phyloP scores from a whole-genome alignment of 257 asterid genomes.

The Solanum rostratum region DNA sequence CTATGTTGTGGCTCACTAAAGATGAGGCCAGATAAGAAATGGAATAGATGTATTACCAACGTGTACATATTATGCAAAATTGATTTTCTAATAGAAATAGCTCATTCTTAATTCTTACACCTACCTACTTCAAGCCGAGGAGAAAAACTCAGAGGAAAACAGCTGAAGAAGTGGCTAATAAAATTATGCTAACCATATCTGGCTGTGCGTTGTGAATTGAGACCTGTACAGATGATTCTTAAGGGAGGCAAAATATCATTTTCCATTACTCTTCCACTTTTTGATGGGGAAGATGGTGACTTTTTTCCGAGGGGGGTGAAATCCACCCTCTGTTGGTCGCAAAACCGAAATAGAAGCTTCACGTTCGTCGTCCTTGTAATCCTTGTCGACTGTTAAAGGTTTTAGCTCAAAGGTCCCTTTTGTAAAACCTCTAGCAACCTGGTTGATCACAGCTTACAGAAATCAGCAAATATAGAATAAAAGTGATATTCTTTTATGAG shows the following conservation, averaged over 20 bases:
- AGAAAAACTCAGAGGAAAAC: neutral
- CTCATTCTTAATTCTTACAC: neutral
- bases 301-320: conserved; percentile 28
- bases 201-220: neutral
- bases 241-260: conserved; percentile 16
- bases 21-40: neutral
- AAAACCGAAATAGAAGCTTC: conserved; percentile 36
- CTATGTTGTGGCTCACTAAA: neutral
- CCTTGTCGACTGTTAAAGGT: conserved; percentile 42
- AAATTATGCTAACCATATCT: neutral
- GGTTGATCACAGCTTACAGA: conserved; percentile 4
- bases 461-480: neutral
- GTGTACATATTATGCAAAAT: neutral
- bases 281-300: conserved; percentile 62
- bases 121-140: neutral
- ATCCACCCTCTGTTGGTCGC: conserved; percentile 34
- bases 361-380: conserved; percentile 16
- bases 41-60: neutral
- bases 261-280: conserved; percentile 52
- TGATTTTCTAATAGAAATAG: neutral
- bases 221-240: neutral
- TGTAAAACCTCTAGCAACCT: conserved; percentile 84
- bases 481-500: neutral
- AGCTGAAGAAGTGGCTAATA: neutral
- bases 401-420: conserved; percentile 81